Conservation (phyloP, 768 basidiomycete species). For the Serpula lacrymans region DNA sequence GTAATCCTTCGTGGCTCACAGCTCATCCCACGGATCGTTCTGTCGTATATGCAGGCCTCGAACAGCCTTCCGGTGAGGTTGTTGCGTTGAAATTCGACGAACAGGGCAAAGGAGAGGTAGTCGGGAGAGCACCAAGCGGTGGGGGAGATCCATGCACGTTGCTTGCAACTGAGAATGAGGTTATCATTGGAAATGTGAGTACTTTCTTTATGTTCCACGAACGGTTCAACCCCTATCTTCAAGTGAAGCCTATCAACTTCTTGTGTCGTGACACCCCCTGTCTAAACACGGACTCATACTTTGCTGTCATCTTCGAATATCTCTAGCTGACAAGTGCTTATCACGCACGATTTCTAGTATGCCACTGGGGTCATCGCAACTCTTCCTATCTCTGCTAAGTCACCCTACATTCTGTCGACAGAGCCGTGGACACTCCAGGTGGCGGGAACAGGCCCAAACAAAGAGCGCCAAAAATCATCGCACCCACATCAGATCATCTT, state of each 20-base stretch:
- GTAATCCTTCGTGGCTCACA: conserved; percentile 77
- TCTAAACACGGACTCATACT: too few species aligned
- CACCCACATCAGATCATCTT: conserved; percentile 74
- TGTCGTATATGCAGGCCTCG: conserved; percentile 63
- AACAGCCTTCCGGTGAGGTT: conserved; percentile 64
- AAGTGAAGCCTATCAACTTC: too few species aligned
- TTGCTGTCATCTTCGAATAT: too few species aligned
- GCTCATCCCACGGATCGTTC: conserved; percentile 52
- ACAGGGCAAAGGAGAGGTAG: conserved; percentile 54
- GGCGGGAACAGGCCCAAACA: conserved; percentile 58
- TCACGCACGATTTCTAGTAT: conserved; percentile 53
- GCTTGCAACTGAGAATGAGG: conserved; percentile 49
- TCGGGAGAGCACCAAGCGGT: conserved; percentile 45
- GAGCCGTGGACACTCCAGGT: conserved; percentile 32
- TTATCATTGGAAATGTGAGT: conserved; percentile 75
- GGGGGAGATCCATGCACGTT: conserved; percentile 67
- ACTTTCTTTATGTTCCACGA: neutral
- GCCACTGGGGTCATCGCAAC: conserved; percentile 57
- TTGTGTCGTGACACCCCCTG: too few species aligned
- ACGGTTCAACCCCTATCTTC: conserved; percentile 2
- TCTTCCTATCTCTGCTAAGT: conserved; percentile 49
- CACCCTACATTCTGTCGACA: conserved; percentile 41
- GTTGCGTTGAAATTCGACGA: conserved; percentile 55
- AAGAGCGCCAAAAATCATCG: conserved; percentile 61
- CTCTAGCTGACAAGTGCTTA: too few species aligned